Conservation (phyloP, 2,329 filamentous ascomycete species). For the Reticulascus tulasneorum region DNA sequence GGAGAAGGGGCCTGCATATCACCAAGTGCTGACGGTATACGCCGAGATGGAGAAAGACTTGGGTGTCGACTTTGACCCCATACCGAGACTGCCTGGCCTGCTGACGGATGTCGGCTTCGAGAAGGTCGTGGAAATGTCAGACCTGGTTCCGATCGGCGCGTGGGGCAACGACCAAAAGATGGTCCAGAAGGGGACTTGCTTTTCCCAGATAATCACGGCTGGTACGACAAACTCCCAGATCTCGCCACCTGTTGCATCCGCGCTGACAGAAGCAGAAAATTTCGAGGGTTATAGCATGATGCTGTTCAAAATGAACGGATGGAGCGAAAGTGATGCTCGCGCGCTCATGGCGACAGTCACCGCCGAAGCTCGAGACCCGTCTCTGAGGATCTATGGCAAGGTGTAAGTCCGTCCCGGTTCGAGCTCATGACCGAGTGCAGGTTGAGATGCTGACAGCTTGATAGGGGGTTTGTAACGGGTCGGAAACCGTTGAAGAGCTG, state of each 20-base stretch:
- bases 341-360: constrained; percentile 26
- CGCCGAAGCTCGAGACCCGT: constrained; percentile 24
- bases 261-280: constrained; percentile 4
- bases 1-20: constrained; percentile 14
- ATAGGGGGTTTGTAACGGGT: constrained; percentile 12
- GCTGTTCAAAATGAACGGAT: constrained; percentile 26
- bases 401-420: constrained; percentile 21
- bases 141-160: constrained; percentile 36
- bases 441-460: neutral
- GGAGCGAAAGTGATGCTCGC: constrained; percentile 26
- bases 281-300: constrained; percentile 27
- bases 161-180: constrained; percentile 36
- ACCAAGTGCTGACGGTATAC: constrained; percentile 19
- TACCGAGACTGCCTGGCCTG: constrained; percentile 28
- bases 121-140: constrained; percentile 32
- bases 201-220: constrained; percentile 31
- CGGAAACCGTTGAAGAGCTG: constrained; percentile 10
- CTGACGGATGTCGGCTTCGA: constrained; percentile 36
- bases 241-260: constrained; percentile 1
- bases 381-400: constrained; percentile 23
- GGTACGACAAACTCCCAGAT: constrained; percentile 21
- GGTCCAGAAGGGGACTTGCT: constrained; percentile 29
- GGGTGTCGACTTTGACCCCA: constrained; percentile 36
- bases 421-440: no score
- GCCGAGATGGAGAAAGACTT: constrained; percentile 20